Base-by-base conservation (phyloP, 2,329 filamentous ascomycete genomes). In the Zalaria sp. region DNA sequence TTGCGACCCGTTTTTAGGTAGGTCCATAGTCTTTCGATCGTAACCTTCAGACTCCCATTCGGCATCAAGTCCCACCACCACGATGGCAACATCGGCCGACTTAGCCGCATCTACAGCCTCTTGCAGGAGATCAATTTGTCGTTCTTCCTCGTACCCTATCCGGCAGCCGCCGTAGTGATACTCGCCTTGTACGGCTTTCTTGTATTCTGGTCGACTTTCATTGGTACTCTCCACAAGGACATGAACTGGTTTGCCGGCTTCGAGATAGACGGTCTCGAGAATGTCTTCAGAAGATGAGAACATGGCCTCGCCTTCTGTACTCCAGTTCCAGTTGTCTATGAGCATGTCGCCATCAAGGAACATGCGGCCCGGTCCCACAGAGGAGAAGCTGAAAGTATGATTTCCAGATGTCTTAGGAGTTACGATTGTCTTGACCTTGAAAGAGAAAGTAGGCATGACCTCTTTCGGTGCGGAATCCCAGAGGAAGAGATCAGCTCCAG, bases 31-130 rank as follows among this genome's bases (percentile, higher is more conserved):
- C 43, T 68, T 62, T 38, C 79, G 69, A 53, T 83, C 79, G 34
- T 74, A 68, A 27, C 79, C 79, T 57, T 84, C 45, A 10, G 39
- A 40, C 25, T 46, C 44, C 28, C 41, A 43, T 31, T 46, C 44
- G 5, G 35, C 42, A 26, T 28, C 36, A 10, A 40, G 83, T 27
- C 81, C 81, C 1, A 83, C 79, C 0, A 83, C 65, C 0, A 85
- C 77, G 3, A 84, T 69, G 7, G 79, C 80, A 2, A 83, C 72
- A 50, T 84, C 80, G 4, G 79, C 77, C 4, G 68, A 69, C 50
- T 75, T 63, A 2, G 79, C 79, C 0, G 73, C 72, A 0, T 71
- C 62, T 7, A 83, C 57, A 3, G 81, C 81, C 51, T 76, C 77
- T 0, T 36, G 25, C 9, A 42, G 34, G 6, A 32, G 29, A 32